A percentile compares a stretch with the other conserved stretches of the same genome.
Conservation (phyloP, 805 yeast genomes). For the Candida caryicola region DNA sequence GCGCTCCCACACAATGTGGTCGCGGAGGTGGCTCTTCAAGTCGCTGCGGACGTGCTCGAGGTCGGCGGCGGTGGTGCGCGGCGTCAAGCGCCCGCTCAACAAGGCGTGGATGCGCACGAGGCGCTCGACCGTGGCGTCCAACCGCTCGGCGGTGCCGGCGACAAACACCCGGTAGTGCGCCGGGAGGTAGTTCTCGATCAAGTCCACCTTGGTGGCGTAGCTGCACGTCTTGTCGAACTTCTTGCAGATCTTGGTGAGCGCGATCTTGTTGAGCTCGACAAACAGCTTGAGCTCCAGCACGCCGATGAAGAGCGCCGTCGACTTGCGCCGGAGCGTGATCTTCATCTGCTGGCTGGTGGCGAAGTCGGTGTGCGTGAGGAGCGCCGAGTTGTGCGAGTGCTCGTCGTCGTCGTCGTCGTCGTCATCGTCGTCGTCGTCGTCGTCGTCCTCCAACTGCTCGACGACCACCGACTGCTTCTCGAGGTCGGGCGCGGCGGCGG, state of each 20-base stretch:
- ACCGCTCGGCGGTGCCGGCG: conserved; percentile 23
- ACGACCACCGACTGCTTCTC: conserved; percentile 14
- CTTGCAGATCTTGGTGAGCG: conserved; percentile 85
- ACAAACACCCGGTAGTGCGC: conserved; percentile 56
- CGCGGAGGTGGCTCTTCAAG: conserved; percentile 61
- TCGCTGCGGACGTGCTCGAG: conserved; percentile 43
- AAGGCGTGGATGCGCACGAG: conserved; percentile 55
- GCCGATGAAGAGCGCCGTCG: conserved; percentile 64
- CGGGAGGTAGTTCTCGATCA: conserved; percentile 46
- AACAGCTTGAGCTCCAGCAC: conserved; percentile 81
- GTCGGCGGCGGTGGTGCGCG: conserved; percentile 48
- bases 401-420: conserved; percentile 27
- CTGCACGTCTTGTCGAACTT: conserved; percentile 85
- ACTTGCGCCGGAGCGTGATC: conserved; percentile 65
- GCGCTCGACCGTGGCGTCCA: conserved; percentile 55
- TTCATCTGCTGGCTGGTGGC: conserved; percentile 48
- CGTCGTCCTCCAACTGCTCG: conserved; percentile 12
- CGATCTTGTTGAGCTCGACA: conserved; percentile 81
- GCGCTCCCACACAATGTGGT: conserved; percentile 95
- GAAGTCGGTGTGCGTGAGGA: conserved; percentile 49
- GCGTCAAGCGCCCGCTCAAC: conserved; percentile 32
- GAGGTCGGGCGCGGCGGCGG: not conserved
- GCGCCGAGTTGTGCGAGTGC: conserved; percentile 41
- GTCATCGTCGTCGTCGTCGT: conserved; percentile 35
- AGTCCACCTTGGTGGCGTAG: conserved; percentile 56